phyloP scores from a whole-genome alignment of 768 basidiomycete species.

The Leucocoprinus birnbaumii region DNA sequence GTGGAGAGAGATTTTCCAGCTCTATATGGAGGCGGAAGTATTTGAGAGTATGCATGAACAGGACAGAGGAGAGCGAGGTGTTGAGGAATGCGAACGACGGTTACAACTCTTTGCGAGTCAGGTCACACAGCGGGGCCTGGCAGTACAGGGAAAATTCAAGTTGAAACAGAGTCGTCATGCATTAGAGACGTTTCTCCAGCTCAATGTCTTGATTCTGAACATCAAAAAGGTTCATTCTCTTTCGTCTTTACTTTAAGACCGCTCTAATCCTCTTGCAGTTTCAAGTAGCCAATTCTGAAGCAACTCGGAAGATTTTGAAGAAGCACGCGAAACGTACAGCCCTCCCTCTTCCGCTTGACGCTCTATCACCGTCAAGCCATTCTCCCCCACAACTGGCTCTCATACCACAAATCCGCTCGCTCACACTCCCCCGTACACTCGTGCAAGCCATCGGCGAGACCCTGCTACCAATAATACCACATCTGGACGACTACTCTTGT shows the following conservation, averaged over 20 bases:
- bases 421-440: conserved; percentile 40
- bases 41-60: conserved; percentile 74
- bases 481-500: conserved; percentile 82
- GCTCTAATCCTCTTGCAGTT: conserved; percentile 41
- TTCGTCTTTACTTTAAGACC: not conserved
- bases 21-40: conserved; percentile 83
- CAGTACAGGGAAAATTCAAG: conserved; percentile 51
- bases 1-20: conserved; percentile 88
- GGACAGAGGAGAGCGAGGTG: conserved; percentile 60
- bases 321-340: conserved; percentile 91
- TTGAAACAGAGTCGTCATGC: conserved; percentile 54
- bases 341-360: conserved; percentile 50
- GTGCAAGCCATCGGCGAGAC: conserved; percentile 82
- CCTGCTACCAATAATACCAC: conserved; percentile 77
- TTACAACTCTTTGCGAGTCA: conserved; percentile 61
- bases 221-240: conserved; percentile 64
- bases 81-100: conserved; percentile 68
- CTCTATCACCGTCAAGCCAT: not conserved
- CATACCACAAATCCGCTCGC: conserved; percentile 12
- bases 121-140: conserved; percentile 54
- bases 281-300: conserved; percentile 82
- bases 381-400: conserved; percentile 15
- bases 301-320: conserved; percentile 90
- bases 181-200: conserved; percentile 65
- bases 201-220: conserved; percentile 79